Conservation (phyloP, 1,284 basidiomycete genomes). For the Trametes hirsuta region DNA sequence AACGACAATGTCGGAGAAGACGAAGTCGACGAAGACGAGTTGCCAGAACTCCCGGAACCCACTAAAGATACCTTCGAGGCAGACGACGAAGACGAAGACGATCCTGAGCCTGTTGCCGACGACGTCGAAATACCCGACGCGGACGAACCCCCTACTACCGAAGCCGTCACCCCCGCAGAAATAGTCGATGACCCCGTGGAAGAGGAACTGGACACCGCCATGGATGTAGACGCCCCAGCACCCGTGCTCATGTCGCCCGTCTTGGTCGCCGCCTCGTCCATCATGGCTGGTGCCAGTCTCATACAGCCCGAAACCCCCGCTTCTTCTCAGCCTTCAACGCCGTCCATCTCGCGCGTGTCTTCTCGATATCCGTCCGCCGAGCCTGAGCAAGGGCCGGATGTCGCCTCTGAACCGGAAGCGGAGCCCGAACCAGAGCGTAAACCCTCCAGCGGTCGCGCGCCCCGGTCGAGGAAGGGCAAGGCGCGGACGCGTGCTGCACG, state of each 20-base stretch:
- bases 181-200: slow-evolving; percentile 31
- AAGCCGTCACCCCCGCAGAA: slow-evolving; percentile 27
- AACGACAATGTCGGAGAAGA: slow-evolving; percentile 30
- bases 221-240: slow-evolving; percentile 44
- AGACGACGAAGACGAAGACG: slow-evolving; percentile 33
- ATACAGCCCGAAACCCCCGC: slow-evolving; percentile 42
- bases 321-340: slow-evolving; percentile 38
- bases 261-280: slow-evolving; percentile 46
- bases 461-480: slow-evolving; percentile 33
- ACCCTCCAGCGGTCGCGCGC: slow-evolving; percentile 30
- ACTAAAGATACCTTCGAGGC: slow-evolving; percentile 30
- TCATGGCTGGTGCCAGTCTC: slow-evolving; percentile 52
- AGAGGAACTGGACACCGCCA: slow-evolving; percentile 29
- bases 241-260: slow-evolving; percentile 45
- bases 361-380: slow-evolving; percentile 51
- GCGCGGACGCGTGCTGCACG: slow-evolving; percentile 23
- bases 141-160: slow-evolving; percentile 27
- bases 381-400: slow-evolving; percentile 28
- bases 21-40: slow-evolving; percentile 34
- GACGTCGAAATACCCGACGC: slow-evolving; percentile 41
- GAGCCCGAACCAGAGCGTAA: slow-evolving; percentile 34
- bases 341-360: slow-evolving; percentile 39
- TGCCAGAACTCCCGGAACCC: slow-evolving; percentile 25
- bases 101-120: slow-evolving; percentile 32
- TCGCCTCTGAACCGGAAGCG: slow-evolving; percentile 30